phyloP scores from a whole-genome alignment of 495 filamentous ascomycete species.

The Zalerion maritima region DNA sequence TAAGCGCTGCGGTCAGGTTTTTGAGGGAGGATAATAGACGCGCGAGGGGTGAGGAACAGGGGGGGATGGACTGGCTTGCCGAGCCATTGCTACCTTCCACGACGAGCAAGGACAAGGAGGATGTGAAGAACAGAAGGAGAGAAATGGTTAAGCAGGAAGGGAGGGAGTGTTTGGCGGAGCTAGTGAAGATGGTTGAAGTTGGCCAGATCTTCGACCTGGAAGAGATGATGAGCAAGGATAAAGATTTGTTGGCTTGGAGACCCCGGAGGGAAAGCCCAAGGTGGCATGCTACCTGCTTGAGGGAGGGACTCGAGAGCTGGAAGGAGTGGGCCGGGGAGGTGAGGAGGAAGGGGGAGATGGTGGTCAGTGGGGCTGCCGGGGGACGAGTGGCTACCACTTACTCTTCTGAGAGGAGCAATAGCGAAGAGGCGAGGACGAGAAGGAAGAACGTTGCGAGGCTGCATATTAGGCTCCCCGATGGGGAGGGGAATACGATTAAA shows the following conservation, averaged over 20 bases:
- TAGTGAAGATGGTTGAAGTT: slow-evolving; percentile 50
- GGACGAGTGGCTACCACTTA: no score
- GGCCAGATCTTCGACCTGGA: slow-evolving; percentile 45
- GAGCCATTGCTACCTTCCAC: no score
- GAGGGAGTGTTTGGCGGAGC: slow-evolving; percentile 52
- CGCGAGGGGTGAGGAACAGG: slow-evolving; percentile 44
- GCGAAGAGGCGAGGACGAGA: slow-evolving; percentile 15
- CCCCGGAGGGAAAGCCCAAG: slow-evolving; percentile 29
- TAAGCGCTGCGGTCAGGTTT: slow-evolving; percentile 65
- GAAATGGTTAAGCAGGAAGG: slow-evolving; percentile 50
- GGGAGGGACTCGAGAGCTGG: slow-evolving; percentile 27
- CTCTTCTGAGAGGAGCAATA: slow-evolving; percentile 7
- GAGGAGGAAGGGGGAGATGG: slow-evolving; percentile 20
- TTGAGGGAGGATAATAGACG: slow-evolving; percentile 65
- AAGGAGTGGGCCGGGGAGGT: slow-evolving; percentile 25
- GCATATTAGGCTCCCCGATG: slow-evolving; percentile 29
- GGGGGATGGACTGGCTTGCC: slow-evolving; percentile 47
- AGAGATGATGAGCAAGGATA: slow-evolving; percentile 31
- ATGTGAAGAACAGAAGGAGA: slow-evolving; percentile 38
- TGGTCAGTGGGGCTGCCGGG: slow-evolving; percentile 11
- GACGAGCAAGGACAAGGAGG: slow-evolving; percentile 28
- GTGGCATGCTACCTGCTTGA: slow-evolving; percentile 27
- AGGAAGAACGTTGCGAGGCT: slow-evolving; percentile 29
- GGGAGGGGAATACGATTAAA: slow-evolving; percentile 17
- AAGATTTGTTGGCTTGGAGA: slow-evolving; percentile 31